Conservation (phyloP, 176 grass and related monocot species). For the Hyparrhenia diplandra region DNA sequence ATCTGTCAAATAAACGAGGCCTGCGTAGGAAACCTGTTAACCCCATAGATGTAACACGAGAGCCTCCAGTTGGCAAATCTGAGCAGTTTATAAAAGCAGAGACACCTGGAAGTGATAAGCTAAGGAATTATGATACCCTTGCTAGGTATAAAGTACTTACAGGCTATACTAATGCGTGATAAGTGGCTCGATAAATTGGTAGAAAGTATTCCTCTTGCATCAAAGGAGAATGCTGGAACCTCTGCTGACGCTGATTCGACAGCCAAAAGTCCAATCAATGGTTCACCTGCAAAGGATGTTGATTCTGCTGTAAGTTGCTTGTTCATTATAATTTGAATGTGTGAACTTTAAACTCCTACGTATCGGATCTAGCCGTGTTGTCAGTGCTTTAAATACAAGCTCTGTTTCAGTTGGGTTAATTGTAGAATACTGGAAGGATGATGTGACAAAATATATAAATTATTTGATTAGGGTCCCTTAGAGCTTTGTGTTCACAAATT, state of each 20-base stretch:
- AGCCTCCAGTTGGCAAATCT: conserved; percentile 26
- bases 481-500: conserved; percentile 8
- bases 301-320: conserved; percentile 44
- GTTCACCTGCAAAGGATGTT: conserved; percentile 41
- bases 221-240: conserved; percentile 47
- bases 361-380: not conserved
- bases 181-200: conserved; percentile 89
- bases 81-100: conserved; percentile 68
- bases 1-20: conserved; percentile 45
- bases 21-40: conserved; percentile 43
- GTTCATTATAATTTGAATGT: not conserved
- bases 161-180: conserved; percentile 57
- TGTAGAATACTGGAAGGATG: not conserved
- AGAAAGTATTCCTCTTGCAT: conserved; percentile 50
- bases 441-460: not conserved
- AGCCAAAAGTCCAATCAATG: conserved; percentile 25
- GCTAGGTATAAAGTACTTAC: conserved; percentile 67
- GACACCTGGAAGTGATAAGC: conserved; percentile 68
- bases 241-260: conserved; percentile 22
- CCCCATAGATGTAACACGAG: conserved; percentile 65
- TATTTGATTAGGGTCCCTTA: not conserved
- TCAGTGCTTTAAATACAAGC: not conserved
- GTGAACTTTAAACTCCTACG: conserved; percentile 7
- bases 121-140: conserved; percentile 52
- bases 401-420: conserved; percentile 19